phyloP scores from a whole-genome alignment of 352 stramenopile genomes.

The Phytopythium litorale region DNA sequence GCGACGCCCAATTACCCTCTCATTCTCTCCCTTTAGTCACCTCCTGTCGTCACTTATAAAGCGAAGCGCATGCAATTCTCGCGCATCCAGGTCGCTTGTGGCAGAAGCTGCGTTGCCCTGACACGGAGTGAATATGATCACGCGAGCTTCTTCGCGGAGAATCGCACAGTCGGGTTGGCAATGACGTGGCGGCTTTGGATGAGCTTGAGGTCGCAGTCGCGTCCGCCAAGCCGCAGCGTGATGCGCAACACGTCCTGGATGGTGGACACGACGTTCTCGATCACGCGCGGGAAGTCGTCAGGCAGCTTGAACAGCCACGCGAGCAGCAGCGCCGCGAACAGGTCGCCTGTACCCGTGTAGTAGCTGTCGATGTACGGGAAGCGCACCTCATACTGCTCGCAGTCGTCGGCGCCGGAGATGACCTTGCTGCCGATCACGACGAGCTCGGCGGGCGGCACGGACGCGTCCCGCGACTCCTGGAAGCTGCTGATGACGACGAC shows the following conservation, averaged over 20 bases:
- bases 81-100: not conserved
- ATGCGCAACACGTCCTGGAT: slow-evolving; percentile 79
- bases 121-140: not conserved
- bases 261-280: slow-evolving; percentile 77
- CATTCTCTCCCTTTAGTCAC: not conserved
- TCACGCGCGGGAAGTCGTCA: slow-evolving; percentile 52
- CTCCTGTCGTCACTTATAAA: not conserved
- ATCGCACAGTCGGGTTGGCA: slow-evolving; percentile 40
- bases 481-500: slow-evolving; percentile 87
- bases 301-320: slow-evolving; percentile 70
- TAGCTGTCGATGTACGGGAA: slow-evolving; percentile 79
- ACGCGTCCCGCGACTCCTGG: slow-evolving; percentile 22
- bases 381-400: slow-evolving; percentile 75
- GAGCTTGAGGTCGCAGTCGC: slow-evolving; percentile 79
- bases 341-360: slow-evolving; percentile 80
- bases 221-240: slow-evolving; percentile 53
- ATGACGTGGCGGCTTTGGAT: slow-evolving; percentile 81
- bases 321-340: slow-evolving; percentile 80
- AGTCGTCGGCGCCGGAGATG: slow-evolving; percentile 13
- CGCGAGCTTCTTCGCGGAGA: slow-evolving; percentile 38
- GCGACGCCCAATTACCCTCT: not conserved
- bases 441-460: slow-evolving; percentile 22
- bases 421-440: slow-evolving; percentile 69
- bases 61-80: not conserved
- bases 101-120: not conserved